A percentile compares a stretch with the other conserved stretches of the same genome.
Evolutionary conservation across 768 basidiomycete genomes (phyloP).

Genomic region (Royoungia palumana): DNA sequence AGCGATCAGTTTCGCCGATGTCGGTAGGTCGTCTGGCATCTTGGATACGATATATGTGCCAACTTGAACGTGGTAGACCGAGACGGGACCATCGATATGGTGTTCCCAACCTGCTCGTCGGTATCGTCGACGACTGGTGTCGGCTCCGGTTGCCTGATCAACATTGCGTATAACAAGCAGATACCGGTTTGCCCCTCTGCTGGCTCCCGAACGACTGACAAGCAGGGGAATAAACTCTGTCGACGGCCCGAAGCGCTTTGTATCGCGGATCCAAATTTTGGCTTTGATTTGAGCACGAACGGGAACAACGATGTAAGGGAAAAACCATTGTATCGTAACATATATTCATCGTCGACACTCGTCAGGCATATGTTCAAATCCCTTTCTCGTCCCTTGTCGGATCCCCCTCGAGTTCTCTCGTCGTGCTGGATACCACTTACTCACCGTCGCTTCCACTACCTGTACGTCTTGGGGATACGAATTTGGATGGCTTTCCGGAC

Average conservation of each 20-base stretch:
- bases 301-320: constrained; percentile 48
- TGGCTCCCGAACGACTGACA: constrained; percentile 43
- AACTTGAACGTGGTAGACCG: constrained; percentile 53
- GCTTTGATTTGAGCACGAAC: constrained; percentile 60
- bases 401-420: constrained; percentile 47
- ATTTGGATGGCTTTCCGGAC: constrained; percentile 95
- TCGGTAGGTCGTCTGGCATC: constrained; percentile 51
- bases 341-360: neutral
- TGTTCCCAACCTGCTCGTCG: constrained; percentile 79
- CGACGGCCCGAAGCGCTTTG: constrained; percentile 81
- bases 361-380: constrained; percentile 63
- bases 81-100: constrained; percentile 94
- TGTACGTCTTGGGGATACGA: constrained; percentile 81
- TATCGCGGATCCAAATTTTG: constrained; percentile 73
- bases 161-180: constrained; percentile 93
- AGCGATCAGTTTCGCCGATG: constrained; percentile 83
- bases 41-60: neutral
- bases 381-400: constrained; percentile 61
- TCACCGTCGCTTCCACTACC: constrained; percentile 70
- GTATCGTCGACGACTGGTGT: constrained; percentile 68
- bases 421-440: constrained; percentile 66
- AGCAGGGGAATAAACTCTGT: constrained; percentile 56
- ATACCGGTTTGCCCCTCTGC: constrained; percentile 71
- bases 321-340: neutral
- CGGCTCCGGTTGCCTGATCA: constrained; percentile 76